These are phyloP conservation scores for Saturnispora bothae DNA, from an alignment of 805 yeast genomes.

Conservation along the genomic window DNA sequence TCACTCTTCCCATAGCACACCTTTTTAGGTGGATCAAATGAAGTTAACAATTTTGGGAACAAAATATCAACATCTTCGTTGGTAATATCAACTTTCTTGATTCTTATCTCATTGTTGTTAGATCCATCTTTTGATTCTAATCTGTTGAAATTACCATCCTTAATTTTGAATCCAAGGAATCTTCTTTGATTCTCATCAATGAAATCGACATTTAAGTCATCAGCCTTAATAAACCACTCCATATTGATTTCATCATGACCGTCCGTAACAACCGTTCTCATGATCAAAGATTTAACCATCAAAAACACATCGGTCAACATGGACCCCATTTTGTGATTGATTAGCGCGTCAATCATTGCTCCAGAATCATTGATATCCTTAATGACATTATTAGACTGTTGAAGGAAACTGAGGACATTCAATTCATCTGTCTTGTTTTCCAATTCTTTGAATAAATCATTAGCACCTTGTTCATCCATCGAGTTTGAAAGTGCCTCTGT, in stretches of 20 bases:
- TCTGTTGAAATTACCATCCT: conserved; percentile 49
- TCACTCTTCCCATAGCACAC: conserved; percentile 13
- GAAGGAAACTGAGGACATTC: conserved; percentile 9
- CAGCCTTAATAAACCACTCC: conserved; percentile 57
- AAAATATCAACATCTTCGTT: conserved; percentile 47
- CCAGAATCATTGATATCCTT: conserved; percentile 32
- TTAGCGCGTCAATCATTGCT: conserved; percentile 21
- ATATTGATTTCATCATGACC: conserved; percentile 18
- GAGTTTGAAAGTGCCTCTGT: conserved; percentile 59
- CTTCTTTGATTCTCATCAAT: conserved; percentile 36
- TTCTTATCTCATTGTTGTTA: conserved; percentile 47
- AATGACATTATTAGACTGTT: conserved; percentile 30
- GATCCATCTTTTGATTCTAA: conserved; percentile 57
- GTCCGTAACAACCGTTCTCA: conserved; percentile 15
- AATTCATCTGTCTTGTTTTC: conserved; percentile 8
- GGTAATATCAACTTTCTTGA: conserved; percentile 57
- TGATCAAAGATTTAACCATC: conserved; percentile 31
- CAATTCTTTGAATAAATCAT: conserved; percentile 15
- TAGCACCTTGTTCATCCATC: conserved; percentile 55
- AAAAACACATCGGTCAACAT: conserved; percentile 34
- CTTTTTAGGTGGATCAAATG: conserved; percentile 23
- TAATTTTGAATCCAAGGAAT: conserved; percentile 60
- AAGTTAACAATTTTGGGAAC: conserved; percentile 64
- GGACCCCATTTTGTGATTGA: conserved; percentile 29
- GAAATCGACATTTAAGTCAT: conserved; percentile 62